Evolutionary conservation across 208 protist genomes (phyloP).

Genomic region (Acanthamoeba triangularis): DNA sequence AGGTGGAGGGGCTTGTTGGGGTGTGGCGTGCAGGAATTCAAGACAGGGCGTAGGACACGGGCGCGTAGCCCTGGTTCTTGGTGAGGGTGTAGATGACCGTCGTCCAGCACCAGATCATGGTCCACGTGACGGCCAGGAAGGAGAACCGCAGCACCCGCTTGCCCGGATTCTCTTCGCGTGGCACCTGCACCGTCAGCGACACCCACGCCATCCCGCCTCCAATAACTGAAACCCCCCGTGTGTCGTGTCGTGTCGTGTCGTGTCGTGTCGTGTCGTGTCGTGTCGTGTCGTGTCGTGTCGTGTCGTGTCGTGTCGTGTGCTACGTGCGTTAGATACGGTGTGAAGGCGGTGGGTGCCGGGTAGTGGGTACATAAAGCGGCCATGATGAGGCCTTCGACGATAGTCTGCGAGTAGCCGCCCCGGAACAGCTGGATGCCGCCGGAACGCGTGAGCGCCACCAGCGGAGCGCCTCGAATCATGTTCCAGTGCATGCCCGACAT

Average conservation of each 20-base stretch:
- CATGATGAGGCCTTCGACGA: slow-evolving; percentile 16
- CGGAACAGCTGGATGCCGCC: not conserved
- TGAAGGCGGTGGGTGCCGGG: not conserved
- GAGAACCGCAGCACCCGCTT: not conserved
- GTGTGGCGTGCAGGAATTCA: not conserved
- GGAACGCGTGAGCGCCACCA: not conserved
- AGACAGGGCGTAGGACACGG: not conserved
- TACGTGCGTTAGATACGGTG: not conserved
- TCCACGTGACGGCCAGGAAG: slow-evolving; percentile 23
- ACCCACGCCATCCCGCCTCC: not conserved
- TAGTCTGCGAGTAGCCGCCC: not conserved
- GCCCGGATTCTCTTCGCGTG: not conserved
- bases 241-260: too few relatives aligned
- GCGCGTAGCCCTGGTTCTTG: slow-evolving; percentile 18
- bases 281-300: too few relatives aligned
- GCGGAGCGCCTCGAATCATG: not conserved
- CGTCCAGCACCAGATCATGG: not conserved
- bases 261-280: too few relatives aligned
- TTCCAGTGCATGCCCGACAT: slow-evolving; percentile 41
- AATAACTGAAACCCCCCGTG: not conserved
- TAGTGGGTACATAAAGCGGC: not conserved
- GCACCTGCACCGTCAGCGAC: not conserved
- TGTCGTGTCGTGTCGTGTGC: too few relatives aligned
- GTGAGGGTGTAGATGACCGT: not conserved
- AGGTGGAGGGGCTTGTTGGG: too few relatives aligned